phyloP scores from a whole-genome alignment of 441 rosid species.

The Isatis lusitanica region DNA sequence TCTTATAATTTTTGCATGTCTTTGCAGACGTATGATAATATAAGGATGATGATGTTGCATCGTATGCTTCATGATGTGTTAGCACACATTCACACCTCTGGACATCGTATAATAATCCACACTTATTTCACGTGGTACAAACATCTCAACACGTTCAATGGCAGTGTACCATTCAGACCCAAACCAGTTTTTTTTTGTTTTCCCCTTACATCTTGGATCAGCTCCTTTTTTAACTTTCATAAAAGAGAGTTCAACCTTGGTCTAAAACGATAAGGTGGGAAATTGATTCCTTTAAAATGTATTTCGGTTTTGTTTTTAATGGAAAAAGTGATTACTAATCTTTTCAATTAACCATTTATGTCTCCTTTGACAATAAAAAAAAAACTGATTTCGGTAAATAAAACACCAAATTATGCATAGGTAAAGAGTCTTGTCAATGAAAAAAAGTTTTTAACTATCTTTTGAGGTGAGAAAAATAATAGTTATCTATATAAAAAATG shows the following conservation, averaged over 20 bases:
- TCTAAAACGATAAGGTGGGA: neutral
- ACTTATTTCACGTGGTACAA: constrained; percentile 7
- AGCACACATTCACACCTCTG: neutral
- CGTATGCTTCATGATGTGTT: constrained; percentile 12
- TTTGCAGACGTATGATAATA: constrained; percentile 1
- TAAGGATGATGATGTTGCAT: constrained; percentile 1
- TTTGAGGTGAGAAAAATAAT: neutral
- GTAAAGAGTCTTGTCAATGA: constrained; percentile 15
- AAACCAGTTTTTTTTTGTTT: neutral
- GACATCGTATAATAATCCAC: neutral
- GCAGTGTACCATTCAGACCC: constrained; percentile 1
- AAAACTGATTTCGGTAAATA: neutral
- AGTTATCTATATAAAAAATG: neutral
- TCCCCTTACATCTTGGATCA: neutral
- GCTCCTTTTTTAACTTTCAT: neutral
- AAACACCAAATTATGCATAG: neutral
- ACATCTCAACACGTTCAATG: constrained; percentile 1
- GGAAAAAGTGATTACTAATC: neutral
- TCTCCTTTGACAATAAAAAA: neutral
- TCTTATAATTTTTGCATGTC: neutral
- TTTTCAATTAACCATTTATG: neutral
- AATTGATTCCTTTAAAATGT: neutral
- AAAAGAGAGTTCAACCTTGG: neutral
- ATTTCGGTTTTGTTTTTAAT: neutral
- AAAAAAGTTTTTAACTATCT: neutral